Evolutionary conservation across 495 filamentous ascomycete genomes (phyloP).

Genomic region (Bathelium albidoporum): DNA sequence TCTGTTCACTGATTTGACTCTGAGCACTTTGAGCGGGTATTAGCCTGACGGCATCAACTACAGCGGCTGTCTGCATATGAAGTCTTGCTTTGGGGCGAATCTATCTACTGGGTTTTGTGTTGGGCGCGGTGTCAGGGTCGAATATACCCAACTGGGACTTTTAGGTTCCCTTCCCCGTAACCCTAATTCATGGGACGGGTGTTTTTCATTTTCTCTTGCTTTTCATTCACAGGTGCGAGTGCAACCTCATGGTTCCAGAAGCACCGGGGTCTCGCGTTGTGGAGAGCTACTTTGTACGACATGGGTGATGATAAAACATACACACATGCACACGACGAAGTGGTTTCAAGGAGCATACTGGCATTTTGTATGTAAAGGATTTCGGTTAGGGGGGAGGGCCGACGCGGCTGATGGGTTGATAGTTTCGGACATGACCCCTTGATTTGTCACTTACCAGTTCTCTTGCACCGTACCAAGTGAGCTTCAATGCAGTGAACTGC

Average conservation of each 20-base stretch:
- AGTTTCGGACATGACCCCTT: neutral
- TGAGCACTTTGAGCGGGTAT: constrained; percentile 4
- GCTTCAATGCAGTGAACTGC: neutral
- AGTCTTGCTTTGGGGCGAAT: neutral
- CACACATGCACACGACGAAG: neutral
- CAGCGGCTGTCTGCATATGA: constrained; percentile 6
- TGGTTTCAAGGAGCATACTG: neutral
- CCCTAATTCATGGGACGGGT: constrained; percentile 2
- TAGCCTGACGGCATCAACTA: constrained; percentile 1
- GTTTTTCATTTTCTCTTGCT: neutral
- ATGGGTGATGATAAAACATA: neutral
- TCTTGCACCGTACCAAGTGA: neutral
- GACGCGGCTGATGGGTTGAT: neutral
- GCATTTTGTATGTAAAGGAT: neutral
- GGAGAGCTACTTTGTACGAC: neutral
- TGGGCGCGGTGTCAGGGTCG: neutral
- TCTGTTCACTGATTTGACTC: neutral
- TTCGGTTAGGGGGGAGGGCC: neutral
- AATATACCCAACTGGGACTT: constrained; percentile 4
- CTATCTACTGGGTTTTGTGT: neutral
- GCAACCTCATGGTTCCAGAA: neutral
- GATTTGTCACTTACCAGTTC: neutral
- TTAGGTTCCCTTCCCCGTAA: constrained; percentile 3
- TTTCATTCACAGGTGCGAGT: neutral
- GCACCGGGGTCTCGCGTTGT: neutral